Evolutionary conservation across 2,329 filamentous ascomycete species (phyloP).

Genomic region (Hymenotorrendiella dingleyae): DNA sequence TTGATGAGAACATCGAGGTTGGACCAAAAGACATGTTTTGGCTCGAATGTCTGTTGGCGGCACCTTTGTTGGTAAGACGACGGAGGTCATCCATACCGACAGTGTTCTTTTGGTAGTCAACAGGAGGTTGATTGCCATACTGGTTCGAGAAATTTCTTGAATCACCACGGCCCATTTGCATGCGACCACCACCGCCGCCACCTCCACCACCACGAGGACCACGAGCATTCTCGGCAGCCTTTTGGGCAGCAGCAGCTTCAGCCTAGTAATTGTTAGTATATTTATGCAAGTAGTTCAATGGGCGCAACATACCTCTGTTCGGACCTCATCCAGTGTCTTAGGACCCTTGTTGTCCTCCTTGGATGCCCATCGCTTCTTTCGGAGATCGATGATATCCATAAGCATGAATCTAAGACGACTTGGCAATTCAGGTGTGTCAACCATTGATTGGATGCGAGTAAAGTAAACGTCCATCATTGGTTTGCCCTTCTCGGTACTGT

Average conservation of each 20-base stretch:
- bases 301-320: constrained; percentile 57
- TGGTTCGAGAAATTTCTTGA: constrained; percentile 73
- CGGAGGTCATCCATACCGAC: constrained; percentile 89
- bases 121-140: constrained; percentile 65
- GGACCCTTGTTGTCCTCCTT: constrained; percentile 92
- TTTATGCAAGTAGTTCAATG: constrained; percentile 3
- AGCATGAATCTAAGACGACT: constrained; percentile 96
- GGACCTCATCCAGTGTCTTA: constrained; percentile 92
- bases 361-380: constrained; percentile 69
- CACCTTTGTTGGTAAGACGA: constrained; percentile 63
- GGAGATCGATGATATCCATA: constrained; percentile 85
- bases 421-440: constrained; percentile 71
- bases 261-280: constrained; percentile 37
- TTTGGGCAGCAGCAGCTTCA: constrained; percentile 71
- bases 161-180: constrained; percentile 76
- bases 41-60: constrained; percentile 52
- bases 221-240: constrained; percentile 67
- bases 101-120: constrained; percentile 67
- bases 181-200: constrained; percentile 62
- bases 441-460: constrained; percentile 74
- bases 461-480: constrained; percentile 94
- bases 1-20: constrained; percentile 78
- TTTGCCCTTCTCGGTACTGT: constrained; percentile 74
- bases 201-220: constrained; percentile 50
- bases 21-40: constrained; percentile 66